Conservation (phyloP, 2,329 filamentous ascomycete genomes). For the Diaporthe eres region DNA sequence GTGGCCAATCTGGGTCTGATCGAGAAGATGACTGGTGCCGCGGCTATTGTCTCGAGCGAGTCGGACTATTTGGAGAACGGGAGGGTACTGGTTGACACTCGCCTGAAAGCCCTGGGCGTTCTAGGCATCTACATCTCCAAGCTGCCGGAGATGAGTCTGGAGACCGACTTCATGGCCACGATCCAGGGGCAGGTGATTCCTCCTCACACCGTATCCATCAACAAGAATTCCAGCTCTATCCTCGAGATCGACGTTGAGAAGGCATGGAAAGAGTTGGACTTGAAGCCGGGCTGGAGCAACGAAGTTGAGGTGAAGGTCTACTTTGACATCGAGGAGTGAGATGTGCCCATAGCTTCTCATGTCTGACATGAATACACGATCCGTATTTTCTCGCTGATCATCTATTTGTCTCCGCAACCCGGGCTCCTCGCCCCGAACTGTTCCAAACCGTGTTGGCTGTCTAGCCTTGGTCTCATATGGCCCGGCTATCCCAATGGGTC, state of each 20-base stretch:
- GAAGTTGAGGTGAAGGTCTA: slow-evolving; percentile 80
- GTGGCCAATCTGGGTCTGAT: slow-evolving; percentile 83
- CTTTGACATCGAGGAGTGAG: slow-evolving; percentile 56
- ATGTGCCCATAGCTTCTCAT: not conserved
- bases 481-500: not conserved
- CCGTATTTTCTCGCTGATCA: not conserved
- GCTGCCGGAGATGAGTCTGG: slow-evolving; percentile 71
- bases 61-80: slow-evolving; percentile 70
- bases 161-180: slow-evolving; percentile 79
- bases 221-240: slow-evolving; percentile 67
- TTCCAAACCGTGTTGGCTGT: not conserved
- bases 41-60: slow-evolving; percentile 77
- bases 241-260: slow-evolving; percentile 82
- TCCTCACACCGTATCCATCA: slow-evolving; percentile 72
- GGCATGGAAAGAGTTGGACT: slow-evolving; percentile 83
- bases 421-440: not conserved
- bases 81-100: slow-evolving; percentile 74
- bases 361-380: not conserved
- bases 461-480: not conserved
- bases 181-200: slow-evolving; percentile 82
- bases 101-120: slow-evolving; percentile 84
- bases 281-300: slow-evolving; percentile 83
- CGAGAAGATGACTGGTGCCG: slow-evolving; percentile 91
- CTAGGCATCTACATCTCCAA: slow-evolving; percentile 84
- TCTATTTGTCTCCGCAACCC: not conserved